A percentile compares a stretch with the other conserved stretches of the same genome.
These are phyloP conservation scores for Globisporangium nodosum DNA, from an alignment of 352 stramenopile species.

Conservation along the genomic window DNA sequence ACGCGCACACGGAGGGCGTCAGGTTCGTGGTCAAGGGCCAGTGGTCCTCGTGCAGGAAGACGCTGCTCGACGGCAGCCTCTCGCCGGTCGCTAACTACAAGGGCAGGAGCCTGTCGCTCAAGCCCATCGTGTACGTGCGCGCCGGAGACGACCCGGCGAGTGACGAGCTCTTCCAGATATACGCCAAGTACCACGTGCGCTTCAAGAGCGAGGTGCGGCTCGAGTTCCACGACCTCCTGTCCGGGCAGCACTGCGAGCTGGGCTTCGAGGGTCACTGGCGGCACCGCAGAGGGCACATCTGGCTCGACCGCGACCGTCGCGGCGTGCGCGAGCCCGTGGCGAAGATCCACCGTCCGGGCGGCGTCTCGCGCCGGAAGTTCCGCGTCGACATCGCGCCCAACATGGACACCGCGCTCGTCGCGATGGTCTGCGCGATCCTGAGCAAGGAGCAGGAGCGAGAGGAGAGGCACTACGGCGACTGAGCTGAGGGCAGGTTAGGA, in stretches of 20 bases:
- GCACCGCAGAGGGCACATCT: slow-evolving; percentile 2
- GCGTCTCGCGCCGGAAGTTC: slow-evolving; percentile 2
- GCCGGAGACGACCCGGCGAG: neutral
- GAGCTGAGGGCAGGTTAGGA: neutral
- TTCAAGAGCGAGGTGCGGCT: neutral
- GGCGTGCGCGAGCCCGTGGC: neutral
- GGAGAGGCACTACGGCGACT: neutral
- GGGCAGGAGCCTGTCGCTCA: neutral
- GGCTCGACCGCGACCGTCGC: neutral
- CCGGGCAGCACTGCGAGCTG: slow-evolving; percentile 1
- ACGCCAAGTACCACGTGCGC: neutral
- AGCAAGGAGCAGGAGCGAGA: slow-evolving; percentile 11
- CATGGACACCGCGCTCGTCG: slow-evolving; percentile 22
- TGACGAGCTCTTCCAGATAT: slow-evolving; percentile 1
- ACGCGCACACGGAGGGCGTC: neutral
- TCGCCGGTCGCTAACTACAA: neutral
- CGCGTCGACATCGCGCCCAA: slow-evolving; percentile 24
- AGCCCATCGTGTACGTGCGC: neutral
- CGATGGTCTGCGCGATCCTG: slow-evolving; percentile 21
- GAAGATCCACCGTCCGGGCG: neutral
- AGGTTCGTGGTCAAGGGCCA: neutral
- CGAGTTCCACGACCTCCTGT: slow-evolving; percentile 1
- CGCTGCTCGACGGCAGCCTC: neutral
- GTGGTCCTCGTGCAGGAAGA: neutral
- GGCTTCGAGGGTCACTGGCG: slow-evolving; percentile 4